These are phyloP conservation scores for Achlya hypogyna DNA, from an alignment of 352 stramenopile genomes.

Conservation along the genomic window DNA sequence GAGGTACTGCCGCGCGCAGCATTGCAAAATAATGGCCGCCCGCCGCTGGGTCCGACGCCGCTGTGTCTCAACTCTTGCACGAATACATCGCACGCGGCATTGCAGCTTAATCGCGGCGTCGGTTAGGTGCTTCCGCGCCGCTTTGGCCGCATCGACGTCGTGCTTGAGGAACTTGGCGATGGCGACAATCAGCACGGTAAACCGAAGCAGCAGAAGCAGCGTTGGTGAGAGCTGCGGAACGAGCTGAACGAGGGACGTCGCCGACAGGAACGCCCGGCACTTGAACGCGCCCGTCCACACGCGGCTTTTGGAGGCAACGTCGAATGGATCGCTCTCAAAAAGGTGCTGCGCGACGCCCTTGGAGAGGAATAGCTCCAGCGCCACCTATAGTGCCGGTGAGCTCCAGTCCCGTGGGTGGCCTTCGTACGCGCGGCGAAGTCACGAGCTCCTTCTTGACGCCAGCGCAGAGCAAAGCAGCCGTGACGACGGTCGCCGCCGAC, in stretches of 20 bases:
- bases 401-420: neutral
- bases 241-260: neutral
- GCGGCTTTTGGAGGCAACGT: neutral
- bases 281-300: conserved; percentile 15
- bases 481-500: conserved; percentile 11
- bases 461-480: conserved; percentile 28
- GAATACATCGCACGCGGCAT: conserved; percentile 32
- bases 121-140: conserved; percentile 20
- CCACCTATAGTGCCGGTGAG: neutral
- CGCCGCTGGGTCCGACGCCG: conserved; percentile 27
- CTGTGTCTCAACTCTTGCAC: conserved; percentile 25
- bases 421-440: neutral
- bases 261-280: conserved; percentile 4
- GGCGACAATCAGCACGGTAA: conserved; percentile 23
- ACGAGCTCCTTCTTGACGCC: conserved; percentile 32
- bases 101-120: conserved; percentile 32
- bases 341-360: neutral
- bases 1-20: conserved; percentile 54
- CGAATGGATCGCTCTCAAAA: conserved; percentile 1
- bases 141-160: conserved; percentile 30
- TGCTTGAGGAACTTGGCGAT: conserved; percentile 49
- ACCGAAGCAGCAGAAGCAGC: conserved; percentile 1
- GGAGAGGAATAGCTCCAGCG: conserved; percentile 14
- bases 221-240: neutral
- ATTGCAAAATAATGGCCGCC: conserved; percentile 46